phyloP scores from a whole-genome alignment of 352 stramenopile genomes.

The Phytophthora pini region DNA sequence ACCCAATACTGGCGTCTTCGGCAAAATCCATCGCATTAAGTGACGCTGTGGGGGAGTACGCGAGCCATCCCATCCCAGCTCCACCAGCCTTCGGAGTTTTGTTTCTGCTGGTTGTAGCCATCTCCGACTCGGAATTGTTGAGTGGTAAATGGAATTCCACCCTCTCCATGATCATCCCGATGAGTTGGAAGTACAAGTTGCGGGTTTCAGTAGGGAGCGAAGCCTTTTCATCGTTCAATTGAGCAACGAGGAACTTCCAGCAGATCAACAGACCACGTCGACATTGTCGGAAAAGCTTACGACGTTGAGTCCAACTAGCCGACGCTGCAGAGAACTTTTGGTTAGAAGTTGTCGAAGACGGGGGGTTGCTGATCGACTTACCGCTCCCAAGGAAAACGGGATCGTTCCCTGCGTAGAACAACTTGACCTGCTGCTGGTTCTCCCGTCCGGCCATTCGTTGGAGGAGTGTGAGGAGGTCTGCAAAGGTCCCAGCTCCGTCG shows the following conservation, averaged over 20 bases:
- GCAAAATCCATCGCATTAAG: conserved; percentile 32
- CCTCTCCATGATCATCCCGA: conserved; percentile 66
- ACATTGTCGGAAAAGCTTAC: conserved; percentile 64
- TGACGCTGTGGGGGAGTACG: conserved; percentile 38
- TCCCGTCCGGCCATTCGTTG: conserved; percentile 69
- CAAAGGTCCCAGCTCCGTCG: conserved; percentile 30
- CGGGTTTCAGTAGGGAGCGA: conserved; percentile 41
- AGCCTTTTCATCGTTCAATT: conserved; percentile 58
- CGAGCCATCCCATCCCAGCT: conserved; percentile 33
- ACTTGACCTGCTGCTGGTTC: conserved; percentile 55
- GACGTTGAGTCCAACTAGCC: conserved; percentile 26
- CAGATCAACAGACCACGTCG: conserved; percentile 63
- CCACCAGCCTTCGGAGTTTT: conserved; percentile 24
- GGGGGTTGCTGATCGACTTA: neutral
- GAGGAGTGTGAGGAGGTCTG: conserved; percentile 47
- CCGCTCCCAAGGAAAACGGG: conserved; percentile 9
- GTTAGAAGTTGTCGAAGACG: neutral
- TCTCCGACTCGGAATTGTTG: conserved; percentile 12
- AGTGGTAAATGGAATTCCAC: conserved; percentile 66
- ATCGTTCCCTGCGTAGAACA: conserved; percentile 57
- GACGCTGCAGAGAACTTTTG: conserved; percentile 10
- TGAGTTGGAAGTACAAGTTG: conserved; percentile 71
- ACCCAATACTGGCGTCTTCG: conserved; percentile 10
- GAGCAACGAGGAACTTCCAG: conserved; percentile 71
- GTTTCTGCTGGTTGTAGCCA: neutral